Conservation (phyloP, 192 early-diverging fungal species). For the Coemansia sp. region DNA sequence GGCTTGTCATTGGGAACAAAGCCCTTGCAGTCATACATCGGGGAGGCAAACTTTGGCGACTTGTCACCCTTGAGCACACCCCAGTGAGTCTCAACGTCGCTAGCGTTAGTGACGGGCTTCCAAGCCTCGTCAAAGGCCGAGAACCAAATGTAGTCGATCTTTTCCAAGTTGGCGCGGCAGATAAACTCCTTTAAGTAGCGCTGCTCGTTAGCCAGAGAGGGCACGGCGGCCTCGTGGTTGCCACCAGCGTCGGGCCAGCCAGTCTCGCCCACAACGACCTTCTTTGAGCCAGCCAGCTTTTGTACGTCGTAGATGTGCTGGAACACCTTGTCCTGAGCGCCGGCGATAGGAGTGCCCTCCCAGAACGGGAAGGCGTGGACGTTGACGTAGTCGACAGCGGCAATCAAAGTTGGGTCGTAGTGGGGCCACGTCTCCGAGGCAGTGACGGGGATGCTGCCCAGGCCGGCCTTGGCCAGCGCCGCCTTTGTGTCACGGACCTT, state of each 20-base stretch:
- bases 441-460: slow-evolving; percentile 43
- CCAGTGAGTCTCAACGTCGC: slow-evolving; percentile 55
- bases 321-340: slow-evolving; percentile 57
- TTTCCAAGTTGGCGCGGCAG: slow-evolving; percentile 58
- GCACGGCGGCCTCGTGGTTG: slow-evolving; percentile 52
- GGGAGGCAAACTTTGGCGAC: slow-evolving; percentile 40
- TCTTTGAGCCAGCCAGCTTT: slow-evolving; percentile 49
- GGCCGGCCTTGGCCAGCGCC: slow-evolving; percentile 40
- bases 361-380: slow-evolving; percentile 72
- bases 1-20: slow-evolving; percentile 37
- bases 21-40: slow-evolving; percentile 51
- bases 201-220: slow-evolving; percentile 60
- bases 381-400: slow-evolving; percentile 59
- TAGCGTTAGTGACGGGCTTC: slow-evolving; percentile 57
- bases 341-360: slow-evolving; percentile 52
- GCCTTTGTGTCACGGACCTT: slow-evolving; percentile 54
- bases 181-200: slow-evolving; percentile 61
- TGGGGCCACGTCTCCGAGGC: slow-evolving; percentile 49
- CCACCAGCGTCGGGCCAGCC: slow-evolving; percentile 64
- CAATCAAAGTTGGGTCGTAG: slow-evolving; percentile 51
- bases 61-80: slow-evolving; percentile 51
- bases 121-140: slow-evolving; percentile 69
- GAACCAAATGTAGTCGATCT: slow-evolving; percentile 64
- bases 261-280: slow-evolving; percentile 63
- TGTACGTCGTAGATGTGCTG: slow-evolving; percentile 54